Base-by-base conservation (phyloP, 257 asterid species). In the Dorcoceras hygrometricum region DNA sequence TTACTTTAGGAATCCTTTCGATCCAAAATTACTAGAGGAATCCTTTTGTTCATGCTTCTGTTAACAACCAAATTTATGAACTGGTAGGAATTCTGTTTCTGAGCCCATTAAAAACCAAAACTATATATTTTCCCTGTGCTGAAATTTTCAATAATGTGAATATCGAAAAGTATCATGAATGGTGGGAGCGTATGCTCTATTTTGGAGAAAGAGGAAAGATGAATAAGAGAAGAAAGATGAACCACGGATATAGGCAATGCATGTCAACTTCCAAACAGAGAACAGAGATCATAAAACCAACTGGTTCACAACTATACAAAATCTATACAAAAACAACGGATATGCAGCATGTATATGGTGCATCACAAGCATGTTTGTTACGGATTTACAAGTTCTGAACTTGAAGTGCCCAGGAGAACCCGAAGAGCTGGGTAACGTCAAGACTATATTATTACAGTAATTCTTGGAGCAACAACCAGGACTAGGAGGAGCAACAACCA, bases 381-480 rank as follows among this genome's bases (percentile, higher is more conserved):
- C 65, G 55, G 58, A 78, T 71, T 71, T 75, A 78, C 83, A 29
- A 31, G 34, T 32, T 20, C 25, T 61, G 50, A 27, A 36, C 50
- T 54, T 46, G n/a, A 25, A 24, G 25, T 27, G 16, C 22, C 19
- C 19, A 32, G 8, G 63, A 32, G 22, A 39, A 51, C 5, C 20
- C n/a, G 20, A n/a, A 8, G 55, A 50, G 57, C 62, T 55, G 22
- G 18, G 60, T 27, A 34, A 18, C n/a, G 20, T 8, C 7, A 48
- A 68, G 63, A 57, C 66, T 50, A 14, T 39, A 39, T 20, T 63
- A 32, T 22, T 2, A 39, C 69, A 51, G 65, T 26, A n/a, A 11
- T 23, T 77, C 78, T 83, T 89, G 5, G 80, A 81, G 87, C 98
- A 91, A 63, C 98, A 87, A 67, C 83, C 76, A 31, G 86, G 71